phyloP scores from a whole-genome alignment of 2,329 filamentous ascomycete species.

The Diaporthe caulivora region DNA sequence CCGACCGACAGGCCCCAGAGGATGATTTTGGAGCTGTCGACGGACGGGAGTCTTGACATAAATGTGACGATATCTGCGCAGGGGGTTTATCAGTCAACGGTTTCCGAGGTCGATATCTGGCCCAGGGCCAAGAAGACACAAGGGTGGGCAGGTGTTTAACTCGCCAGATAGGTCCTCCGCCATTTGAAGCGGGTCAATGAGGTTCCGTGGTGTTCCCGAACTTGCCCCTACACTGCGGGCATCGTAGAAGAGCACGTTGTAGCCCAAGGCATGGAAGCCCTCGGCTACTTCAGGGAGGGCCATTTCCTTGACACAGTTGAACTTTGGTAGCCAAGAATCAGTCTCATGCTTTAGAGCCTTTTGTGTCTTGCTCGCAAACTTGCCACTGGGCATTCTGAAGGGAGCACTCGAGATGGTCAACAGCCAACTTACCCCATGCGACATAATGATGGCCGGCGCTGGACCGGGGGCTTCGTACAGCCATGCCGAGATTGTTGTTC shows the following conservation, averaged over 20 bases:
- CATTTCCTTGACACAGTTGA: slow-evolving; percentile 1
- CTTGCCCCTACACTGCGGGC: neutral
- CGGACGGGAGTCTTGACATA: neutral
- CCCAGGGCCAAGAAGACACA: neutral
- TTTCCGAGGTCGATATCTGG: neutral
- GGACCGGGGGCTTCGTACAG: neutral
- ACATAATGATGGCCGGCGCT: neutral
- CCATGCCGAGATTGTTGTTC: neutral
- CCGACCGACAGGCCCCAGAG: neutral
- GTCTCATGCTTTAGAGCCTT: neutral
- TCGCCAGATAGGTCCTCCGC: neutral
- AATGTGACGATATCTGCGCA: neutral
- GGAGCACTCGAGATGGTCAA: too few species aligned
- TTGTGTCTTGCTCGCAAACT: too few species aligned
- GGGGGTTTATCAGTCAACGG: too few species aligned
- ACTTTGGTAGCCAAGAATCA: neutral
- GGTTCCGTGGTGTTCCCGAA: neutral
- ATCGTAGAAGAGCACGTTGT: neutral
- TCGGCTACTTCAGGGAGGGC: neutral
- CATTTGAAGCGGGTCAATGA: neutral
- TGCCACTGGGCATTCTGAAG: too few species aligned
- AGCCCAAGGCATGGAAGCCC: neutral
- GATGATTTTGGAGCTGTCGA: neutral
- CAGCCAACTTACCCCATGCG: neutral
- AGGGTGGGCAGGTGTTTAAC: too few species aligned